Conservation (phyloP, 2,329 filamentous ascomycete genomes). For the Pseudocercospora musae region DNA sequence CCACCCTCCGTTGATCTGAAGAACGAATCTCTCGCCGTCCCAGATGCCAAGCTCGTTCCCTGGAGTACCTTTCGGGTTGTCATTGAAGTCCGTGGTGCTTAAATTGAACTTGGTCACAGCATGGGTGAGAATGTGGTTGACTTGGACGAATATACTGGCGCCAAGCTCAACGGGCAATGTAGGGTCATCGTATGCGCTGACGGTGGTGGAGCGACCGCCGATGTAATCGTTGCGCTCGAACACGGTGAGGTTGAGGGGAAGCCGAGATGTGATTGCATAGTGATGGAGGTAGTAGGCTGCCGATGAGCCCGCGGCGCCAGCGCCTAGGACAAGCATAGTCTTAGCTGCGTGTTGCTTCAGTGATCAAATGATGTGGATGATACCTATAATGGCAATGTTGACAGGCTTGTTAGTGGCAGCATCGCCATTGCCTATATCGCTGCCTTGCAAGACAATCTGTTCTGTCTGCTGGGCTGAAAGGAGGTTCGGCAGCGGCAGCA, state of each 20-base stretch:
- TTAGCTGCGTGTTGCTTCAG: too few relatives aligned
- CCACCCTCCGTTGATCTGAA: conserved; percentile 53
- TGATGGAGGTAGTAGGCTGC: conserved; percentile 77
- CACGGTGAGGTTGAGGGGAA: conserved; percentile 74
- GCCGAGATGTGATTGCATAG: conserved; percentile 60
- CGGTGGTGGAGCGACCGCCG: conserved; percentile 83
- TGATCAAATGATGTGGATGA: not conserved
- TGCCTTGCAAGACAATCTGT: conserved; percentile 15
- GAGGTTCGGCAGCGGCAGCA: not conserved
- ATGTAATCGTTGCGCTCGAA: conserved; percentile 77
- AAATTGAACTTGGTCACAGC: conserved; percentile 72
- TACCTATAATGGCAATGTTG: conserved; percentile 24
- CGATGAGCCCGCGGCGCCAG: conserved; percentile 83
- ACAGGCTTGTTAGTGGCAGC: conserved; percentile 4
- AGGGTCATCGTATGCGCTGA: conserved; percentile 62
- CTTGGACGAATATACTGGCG: conserved; percentile 83
- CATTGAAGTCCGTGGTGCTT: conserved; percentile 36
- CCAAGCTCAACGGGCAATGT: conserved; percentile 75
- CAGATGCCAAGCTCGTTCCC: conserved; percentile 70
- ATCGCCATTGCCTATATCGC: not conserved
- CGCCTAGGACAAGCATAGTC: conserved; percentile 55
- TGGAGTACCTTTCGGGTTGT: conserved; percentile 47
- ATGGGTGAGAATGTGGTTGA: conserved; percentile 77
- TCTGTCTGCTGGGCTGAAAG: conserved; percentile 11
- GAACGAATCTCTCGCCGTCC: conserved; percentile 75